phyloP scores from a whole-genome alignment of 2,329 filamentous ascomycete genomes.

The Penicillium sp. region DNA sequence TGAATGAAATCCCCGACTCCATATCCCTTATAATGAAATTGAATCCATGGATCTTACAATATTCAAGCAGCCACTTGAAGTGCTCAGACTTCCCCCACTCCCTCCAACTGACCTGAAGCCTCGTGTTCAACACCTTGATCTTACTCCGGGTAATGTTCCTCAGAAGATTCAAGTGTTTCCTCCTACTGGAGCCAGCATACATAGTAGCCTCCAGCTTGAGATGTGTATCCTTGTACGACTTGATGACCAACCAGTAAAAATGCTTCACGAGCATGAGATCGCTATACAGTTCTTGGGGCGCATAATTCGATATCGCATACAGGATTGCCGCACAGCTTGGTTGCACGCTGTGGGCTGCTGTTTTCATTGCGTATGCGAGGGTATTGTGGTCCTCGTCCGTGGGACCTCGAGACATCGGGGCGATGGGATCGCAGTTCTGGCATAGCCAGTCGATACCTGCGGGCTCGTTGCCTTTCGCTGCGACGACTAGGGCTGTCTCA shows the following conservation, averaged over 20 bases:
- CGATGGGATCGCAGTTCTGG: conserved; percentile 3
- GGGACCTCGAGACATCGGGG: neutral
- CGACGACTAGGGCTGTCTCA: neutral
- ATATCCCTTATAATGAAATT: neutral
- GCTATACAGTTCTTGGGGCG: neutral
- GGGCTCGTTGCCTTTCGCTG: neutral
- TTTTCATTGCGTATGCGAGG: neutral
- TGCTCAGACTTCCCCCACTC: neutral
- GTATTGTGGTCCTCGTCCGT: neutral
- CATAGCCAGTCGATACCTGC: conserved; percentile 4
- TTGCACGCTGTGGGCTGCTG: neutral
- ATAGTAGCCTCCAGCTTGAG: neutral
- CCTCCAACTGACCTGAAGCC: neutral
- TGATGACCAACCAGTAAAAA: conserved; percentile 3
- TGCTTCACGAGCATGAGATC: neutral
- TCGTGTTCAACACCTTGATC: neutral
- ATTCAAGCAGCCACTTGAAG: neutral
- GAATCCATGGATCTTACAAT: neutral
- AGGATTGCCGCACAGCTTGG: neutral
- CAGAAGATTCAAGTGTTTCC: neutral
- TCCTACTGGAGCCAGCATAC: neutral
- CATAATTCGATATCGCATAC: neutral
- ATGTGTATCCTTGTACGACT: neutral
- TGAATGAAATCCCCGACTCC: neutral
- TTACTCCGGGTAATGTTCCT: neutral